Conservation (phyloP, 2,329 filamentous ascomycete genomes). For the Ilyonectria destructans region DNA sequence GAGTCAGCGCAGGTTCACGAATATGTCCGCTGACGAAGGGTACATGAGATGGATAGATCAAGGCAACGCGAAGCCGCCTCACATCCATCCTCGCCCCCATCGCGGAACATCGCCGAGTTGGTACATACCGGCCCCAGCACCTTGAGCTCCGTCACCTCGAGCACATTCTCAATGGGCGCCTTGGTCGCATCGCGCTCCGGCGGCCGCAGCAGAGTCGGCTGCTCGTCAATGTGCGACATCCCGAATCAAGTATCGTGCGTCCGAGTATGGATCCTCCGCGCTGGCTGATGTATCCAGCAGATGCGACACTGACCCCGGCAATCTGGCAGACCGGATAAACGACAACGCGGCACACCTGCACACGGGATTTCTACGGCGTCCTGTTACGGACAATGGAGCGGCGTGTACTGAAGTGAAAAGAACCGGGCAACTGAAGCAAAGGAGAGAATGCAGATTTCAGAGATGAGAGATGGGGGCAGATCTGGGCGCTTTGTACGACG, state of each 20-base stretch:
- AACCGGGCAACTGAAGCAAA: not conserved
- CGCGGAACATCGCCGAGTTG: not conserved
- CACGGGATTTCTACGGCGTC: not conserved
- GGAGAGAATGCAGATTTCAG: not conserved
- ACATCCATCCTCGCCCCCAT: not conserved
- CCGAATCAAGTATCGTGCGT: not conserved
- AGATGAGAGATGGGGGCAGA: not conserved
- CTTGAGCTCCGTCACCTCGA: constrained; percentile 86
- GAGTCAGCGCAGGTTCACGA: not conserved
- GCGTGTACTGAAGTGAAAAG: not conserved
- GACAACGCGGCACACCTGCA: not conserved
- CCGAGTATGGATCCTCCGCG: not conserved
- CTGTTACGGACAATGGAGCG: not conserved
- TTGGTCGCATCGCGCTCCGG: constrained; percentile 81
- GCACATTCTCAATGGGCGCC: constrained; percentile 88
- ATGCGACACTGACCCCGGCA: not conserved
- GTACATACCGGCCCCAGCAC: constrained; percentile 80
- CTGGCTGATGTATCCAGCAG: not conserved
- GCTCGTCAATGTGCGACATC: constrained; percentile 48
- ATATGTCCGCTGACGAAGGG: not conserved
- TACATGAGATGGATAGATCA: not conserved
- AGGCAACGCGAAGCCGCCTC: not conserved
- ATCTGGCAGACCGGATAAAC: not conserved
- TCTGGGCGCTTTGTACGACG: not conserved
- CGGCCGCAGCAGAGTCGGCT: constrained; percentile 72